phyloP scores from a whole-genome alignment of 208 protist genomes.

The Trypanosoma boissoni region DNA sequence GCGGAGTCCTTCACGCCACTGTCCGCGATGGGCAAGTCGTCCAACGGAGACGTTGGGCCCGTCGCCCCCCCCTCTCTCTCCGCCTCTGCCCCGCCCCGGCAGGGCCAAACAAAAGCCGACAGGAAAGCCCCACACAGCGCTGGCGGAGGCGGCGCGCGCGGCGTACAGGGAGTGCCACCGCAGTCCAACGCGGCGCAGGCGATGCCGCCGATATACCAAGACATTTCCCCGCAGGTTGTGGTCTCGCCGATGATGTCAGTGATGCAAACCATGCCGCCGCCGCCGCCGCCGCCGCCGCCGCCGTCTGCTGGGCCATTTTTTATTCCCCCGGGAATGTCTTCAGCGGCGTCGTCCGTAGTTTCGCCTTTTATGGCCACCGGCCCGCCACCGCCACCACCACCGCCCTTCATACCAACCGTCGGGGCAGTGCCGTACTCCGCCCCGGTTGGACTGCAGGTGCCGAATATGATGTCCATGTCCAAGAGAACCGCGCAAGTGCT shows the following conservation, averaged over 20 bases:
- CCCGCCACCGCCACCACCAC: slow-evolving; percentile 8
- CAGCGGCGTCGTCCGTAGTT: not conserved
- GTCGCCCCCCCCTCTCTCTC: too few relatives aligned
- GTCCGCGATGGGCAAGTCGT: not conserved
- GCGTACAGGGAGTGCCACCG: not conserved
- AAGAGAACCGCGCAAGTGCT: slow-evolving; percentile 24
- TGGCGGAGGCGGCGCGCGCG: not conserved
- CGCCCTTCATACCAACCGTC: slow-evolving; percentile 14
- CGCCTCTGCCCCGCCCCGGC: too few relatives aligned
- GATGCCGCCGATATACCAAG: slow-evolving; percentile 21
- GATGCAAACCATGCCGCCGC: slow-evolving; percentile 9
- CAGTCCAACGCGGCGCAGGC: not conserved
- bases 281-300: slow-evolving; percentile 21
- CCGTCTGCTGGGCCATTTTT: not conserved
- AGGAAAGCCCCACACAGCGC: too few relatives aligned
- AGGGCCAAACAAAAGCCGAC: too few relatives aligned
- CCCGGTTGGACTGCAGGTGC: slow-evolving; percentile 18
- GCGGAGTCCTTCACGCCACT: slow-evolving; percentile 56
- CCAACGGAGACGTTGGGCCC: too few relatives aligned
- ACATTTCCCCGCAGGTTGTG: slow-evolving; percentile 27
- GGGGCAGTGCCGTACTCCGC: slow-evolving; percentile 3
- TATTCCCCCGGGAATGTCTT: not conserved
- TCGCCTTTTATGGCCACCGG: slow-evolving; percentile 6
- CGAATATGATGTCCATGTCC: slow-evolving; percentile 29
- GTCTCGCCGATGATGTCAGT: slow-evolving; percentile 25